Evolutionary conservation across 352 stramenopile species (phyloP), one percentile per base, ranked within the genome.

Genomic region (Globisporangium spiculum): DNA sequence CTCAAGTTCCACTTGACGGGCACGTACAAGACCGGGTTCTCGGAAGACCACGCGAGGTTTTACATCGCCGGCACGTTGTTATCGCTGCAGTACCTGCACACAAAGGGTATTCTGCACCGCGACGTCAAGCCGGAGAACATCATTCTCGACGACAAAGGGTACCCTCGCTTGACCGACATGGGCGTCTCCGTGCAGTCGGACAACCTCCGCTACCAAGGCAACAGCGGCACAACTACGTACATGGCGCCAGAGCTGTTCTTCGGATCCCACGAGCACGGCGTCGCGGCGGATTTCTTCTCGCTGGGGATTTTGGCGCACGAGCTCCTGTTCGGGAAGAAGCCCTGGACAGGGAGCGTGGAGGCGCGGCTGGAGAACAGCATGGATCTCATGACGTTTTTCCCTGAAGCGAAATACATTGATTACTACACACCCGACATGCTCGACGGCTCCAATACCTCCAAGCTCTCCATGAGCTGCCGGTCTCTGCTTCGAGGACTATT

Each of bases 61-160:
- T 93, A 92, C 62, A 68, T 84, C 0, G 86, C 83, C 1, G 84
- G 84, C 4, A 64, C 88, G 10, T 65, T 90, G 24, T 70, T 88
- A 7, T 88, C 82, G 48, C 79, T 94, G 34, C 75, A 88, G 61
- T 88, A 91, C 66, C 67, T 96, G 38, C 87, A 95, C 61, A 61
- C 64, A 4, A 74, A 86, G 24, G 68, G 73, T 30, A 86, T 96
- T 60, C 67, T 96, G 24, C 88, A 95, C 67, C 84, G 88, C 8
- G 89, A 96, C 50, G 74, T 96, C 38, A 95, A 96, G 59, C 88
- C 86, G 16, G 89, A 94, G 61, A 96, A 96, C 63, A 79, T 96
- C 22, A 89, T 96, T 36, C 76, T 96, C 1, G 86, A 95, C 63
- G 80, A 88, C n/a, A 75, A 87, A 26, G 86, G 86, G 0, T 93